Evolutionary conservation across 768 basidiomycete species (phyloP).

Genomic region (Pisolithus microcarpus): DNA sequence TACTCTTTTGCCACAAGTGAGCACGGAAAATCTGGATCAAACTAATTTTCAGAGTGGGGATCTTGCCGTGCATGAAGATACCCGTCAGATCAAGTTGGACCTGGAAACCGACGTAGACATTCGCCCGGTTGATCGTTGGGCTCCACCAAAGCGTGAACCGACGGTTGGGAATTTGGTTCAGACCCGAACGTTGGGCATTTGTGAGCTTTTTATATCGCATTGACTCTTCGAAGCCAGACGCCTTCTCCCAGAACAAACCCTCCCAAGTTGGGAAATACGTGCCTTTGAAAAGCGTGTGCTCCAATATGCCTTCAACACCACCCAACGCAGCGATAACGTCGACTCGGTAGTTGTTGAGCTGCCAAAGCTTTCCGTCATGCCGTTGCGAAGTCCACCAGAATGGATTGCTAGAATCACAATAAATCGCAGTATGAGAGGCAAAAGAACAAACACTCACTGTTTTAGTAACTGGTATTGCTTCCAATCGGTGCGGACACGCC

Average conservation of each 20-base stretch:
- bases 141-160: conserved; percentile 99
- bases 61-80: conserved; percentile 98
- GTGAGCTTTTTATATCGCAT: conserved; percentile 97
- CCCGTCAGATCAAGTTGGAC: conserved; percentile 97
- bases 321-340: conserved; percentile 98
- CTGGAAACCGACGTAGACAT: conserved; percentile 99
- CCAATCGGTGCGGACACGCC: conserved; percentile 97
- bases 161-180: conserved; percentile 97
- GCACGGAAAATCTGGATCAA: conserved; percentile 99
- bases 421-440: conserved; percentile 2
- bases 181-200: conserved; percentile 96
- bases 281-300: conserved; percentile 96
- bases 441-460: conserved; percentile 46
- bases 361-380: conserved; percentile 94
- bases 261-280: conserved; percentile 99
- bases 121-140: conserved; percentile 98
- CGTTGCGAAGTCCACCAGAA: conserved; percentile 99
- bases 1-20: conserved; percentile 99
- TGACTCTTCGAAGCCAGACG: conserved; percentile 92
- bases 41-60: conserved; percentile 96
- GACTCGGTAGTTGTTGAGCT: conserved; percentile 96
- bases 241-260: conserved; percentile 98
- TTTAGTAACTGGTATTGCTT: conserved; percentile 94
- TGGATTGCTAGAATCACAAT: conserved; percentile 59
- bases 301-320: conserved; percentile 93